These are phyloP conservation scores for Rosa hybrid DNA, from an alignment of 331 rosid species.

Conservation along the genomic window DNA sequence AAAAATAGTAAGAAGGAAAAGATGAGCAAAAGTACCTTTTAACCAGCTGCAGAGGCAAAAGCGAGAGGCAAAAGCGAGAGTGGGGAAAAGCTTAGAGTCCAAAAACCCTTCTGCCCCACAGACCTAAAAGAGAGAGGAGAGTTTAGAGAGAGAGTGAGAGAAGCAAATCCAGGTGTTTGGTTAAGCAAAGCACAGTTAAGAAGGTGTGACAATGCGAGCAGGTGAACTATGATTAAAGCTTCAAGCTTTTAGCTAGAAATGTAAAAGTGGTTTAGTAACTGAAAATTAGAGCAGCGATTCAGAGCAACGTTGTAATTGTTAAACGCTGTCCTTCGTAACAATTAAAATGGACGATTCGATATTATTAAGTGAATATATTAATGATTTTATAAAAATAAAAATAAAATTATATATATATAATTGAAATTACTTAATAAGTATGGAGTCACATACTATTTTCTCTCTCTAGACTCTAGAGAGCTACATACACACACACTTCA, in stretches of 20 bases:
- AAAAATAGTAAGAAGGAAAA: constrained; percentile 16
- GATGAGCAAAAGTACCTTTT: constrained; percentile 45
- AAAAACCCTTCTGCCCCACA: constrained; percentile 46
- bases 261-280: background rate
- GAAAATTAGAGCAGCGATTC: no score
- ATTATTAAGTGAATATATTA: no score
- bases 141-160: background rate
- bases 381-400: background rate
- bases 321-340: no score
- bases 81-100: constrained; percentile 44
- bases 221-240: constrained; percentile 26
- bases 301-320: no score
- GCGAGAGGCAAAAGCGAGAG: constrained; percentile 33
- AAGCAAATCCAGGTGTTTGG: constrained; percentile 11
- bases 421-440: no score
- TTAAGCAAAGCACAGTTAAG: constrained; percentile 1
- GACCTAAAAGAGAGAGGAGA: constrained; percentile 1
- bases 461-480: no score
- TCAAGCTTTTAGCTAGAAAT: background rate
- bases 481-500: no score
- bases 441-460: no score
- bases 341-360: no score
- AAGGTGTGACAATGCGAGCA: constrained; percentile 3
- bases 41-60: constrained; percentile 37
- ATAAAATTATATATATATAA: background rate